Evolutionary conservation across 208 protist species (phyloP).

Genomic region (Naegleria lovaniensis): DNA sequence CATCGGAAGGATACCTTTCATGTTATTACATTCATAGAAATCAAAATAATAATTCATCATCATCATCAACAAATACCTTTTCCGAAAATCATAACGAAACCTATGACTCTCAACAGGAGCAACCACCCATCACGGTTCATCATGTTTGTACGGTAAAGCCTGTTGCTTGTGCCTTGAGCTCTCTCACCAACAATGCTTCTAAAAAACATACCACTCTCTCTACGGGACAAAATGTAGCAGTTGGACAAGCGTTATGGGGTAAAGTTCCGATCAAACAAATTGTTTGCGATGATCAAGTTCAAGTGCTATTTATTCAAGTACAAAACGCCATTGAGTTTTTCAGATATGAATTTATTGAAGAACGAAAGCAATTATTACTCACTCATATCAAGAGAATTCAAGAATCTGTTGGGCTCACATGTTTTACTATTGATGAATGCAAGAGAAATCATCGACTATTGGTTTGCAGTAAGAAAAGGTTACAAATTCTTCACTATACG

Average conservation of each 20-base stretch:
- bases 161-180: too few species aligned
- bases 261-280: neutral
- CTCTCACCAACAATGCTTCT: too few species aligned
- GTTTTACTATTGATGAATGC: neutral
- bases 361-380: neutral
- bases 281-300: neutral
- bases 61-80: too few species aligned
- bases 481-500: neutral
- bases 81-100: too few species aligned
- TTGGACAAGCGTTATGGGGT: neutral
- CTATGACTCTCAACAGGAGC: too few species aligned
- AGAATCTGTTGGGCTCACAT: neutral
- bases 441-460: neutral
- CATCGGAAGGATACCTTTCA: neutral
- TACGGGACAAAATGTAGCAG: too few species aligned
- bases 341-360: neutral
- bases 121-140: too few species aligned
- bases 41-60: too few species aligned
- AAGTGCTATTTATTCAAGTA: neutral
- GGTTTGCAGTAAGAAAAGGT: neutral
- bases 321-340: neutral
- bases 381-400: neutral
- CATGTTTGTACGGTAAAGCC: too few species aligned
- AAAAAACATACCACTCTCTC: too few species aligned
- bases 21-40: neutral